These are phyloP conservation scores for Pleomassaria siparia DNA, from an alignment of 2,329 filamentous ascomycete genomes.

Conservation along the genomic window DNA sequence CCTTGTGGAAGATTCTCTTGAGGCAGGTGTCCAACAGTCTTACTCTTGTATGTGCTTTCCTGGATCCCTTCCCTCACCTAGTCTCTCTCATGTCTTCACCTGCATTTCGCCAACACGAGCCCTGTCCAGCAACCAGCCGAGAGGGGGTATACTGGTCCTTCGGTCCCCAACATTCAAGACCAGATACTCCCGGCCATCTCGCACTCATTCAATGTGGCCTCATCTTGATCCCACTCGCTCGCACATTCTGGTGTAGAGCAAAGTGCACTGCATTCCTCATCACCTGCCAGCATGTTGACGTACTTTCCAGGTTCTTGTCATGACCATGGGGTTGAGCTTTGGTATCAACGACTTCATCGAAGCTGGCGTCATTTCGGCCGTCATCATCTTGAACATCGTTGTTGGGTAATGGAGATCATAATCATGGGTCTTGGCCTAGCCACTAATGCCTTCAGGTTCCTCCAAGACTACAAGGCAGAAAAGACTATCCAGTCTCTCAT, in stretches of 20 bases:
- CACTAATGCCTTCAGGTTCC: conserved; percentile 28
- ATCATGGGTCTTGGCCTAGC: neutral
- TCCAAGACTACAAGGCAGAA: conserved; percentile 54
- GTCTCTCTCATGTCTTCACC: neutral
- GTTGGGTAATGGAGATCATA: conserved; percentile 61
- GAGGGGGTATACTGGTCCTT: neutral
- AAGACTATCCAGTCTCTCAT: conserved; percentile 46
- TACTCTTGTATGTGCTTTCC: conserved; percentile 57
- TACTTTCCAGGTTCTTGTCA: conserved; percentile 64
- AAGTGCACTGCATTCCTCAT: neutral
- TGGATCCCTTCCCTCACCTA: conserved; percentile 3
- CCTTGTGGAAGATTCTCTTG: conserved; percentile 73
- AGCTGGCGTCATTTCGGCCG: conserved; percentile 63
- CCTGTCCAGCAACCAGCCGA: conserved; percentile 1
- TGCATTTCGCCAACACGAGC: conserved; percentile 9
- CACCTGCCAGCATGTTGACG: neutral
- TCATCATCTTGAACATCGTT: conserved; percentile 68
- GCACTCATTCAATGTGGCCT: neutral
- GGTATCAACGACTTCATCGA: conserved; percentile 66
- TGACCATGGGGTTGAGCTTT: conserved; percentile 70
- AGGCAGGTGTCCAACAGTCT: conserved; percentile 77
- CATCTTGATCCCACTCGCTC: neutral
- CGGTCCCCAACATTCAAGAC: neutral
- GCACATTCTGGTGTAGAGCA: neutral
- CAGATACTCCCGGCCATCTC: neutral